phyloP scores from a whole-genome alignment of 805 yeast species.

The Limtongia smithiae region DNA sequence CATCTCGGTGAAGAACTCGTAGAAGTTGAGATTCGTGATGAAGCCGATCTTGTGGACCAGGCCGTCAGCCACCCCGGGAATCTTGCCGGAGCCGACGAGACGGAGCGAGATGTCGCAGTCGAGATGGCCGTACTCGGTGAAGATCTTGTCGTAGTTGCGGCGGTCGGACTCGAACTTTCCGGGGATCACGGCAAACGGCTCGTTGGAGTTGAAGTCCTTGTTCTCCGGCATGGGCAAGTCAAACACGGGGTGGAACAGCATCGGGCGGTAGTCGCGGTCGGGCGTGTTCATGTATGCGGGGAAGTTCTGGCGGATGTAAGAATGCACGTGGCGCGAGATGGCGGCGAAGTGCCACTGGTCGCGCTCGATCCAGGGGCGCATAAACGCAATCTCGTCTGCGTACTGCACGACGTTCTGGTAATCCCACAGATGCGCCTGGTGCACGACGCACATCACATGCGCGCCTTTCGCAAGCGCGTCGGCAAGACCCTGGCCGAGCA shows the following conservation, averaged over 20 bases:
- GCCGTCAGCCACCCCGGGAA: constrained; percentile 8
- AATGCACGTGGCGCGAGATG: constrained; percentile 24
- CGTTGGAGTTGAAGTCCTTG: constrained; percentile 6
- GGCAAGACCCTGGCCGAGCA: constrained; percentile 10
- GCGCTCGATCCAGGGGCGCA: constrained; percentile 25
- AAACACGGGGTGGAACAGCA: constrained; percentile 24
- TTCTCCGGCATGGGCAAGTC: background rate
- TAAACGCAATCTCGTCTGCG: constrained; percentile 15
- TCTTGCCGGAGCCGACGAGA: constrained; percentile 25
- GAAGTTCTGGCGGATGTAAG: constrained; percentile 17
- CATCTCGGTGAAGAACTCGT: constrained; percentile 22
- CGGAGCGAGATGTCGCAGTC: constrained; percentile 16
- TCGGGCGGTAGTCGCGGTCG: constrained; percentile 16
- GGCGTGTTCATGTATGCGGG: constrained; percentile 19
- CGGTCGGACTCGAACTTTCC: constrained; percentile 28
- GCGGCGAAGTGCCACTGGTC: constrained; percentile 27
- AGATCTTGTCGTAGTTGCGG: constrained; percentile 24
- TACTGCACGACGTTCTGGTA: constrained; percentile 14
- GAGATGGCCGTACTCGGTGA: constrained; percentile 13
- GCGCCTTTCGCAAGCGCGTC: constrained; percentile 14
- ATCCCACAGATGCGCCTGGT: constrained; percentile 27
- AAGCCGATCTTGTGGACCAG: constrained; percentile 12
- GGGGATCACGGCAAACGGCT: constrained; percentile 26
- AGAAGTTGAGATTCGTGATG: constrained; percentile 14
- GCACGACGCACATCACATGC: constrained; percentile 26